Conservation (phyloP, 2,329 filamentous ascomycete species). For the Atkinsonella hypoxylon region DNA sequence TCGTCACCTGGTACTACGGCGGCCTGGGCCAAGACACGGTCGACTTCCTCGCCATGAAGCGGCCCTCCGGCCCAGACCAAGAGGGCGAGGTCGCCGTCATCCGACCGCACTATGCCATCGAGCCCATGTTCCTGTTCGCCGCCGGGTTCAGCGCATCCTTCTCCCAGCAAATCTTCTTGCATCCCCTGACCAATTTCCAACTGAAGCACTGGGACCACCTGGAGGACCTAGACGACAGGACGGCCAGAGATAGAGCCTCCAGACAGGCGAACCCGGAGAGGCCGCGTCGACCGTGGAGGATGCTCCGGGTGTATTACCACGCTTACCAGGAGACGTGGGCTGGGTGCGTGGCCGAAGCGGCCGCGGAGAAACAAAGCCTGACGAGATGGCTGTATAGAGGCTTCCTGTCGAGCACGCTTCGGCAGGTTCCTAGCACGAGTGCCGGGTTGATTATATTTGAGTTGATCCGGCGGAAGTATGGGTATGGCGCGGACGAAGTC, state of each 20-base stretch:
- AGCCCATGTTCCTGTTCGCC: conserved; percentile 58
- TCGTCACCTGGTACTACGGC: conserved; percentile 60
- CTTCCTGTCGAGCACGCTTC: conserved; percentile 60
- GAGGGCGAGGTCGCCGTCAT: conserved; percentile 36
- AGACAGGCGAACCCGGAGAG: conserved; percentile 19
- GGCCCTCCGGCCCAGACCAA: conserved; percentile 19
- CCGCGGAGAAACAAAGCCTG: conserved; percentile 41
- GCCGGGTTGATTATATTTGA: conserved; percentile 72
- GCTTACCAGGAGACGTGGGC: conserved; percentile 58
- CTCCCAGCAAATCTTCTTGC: conserved; percentile 55
- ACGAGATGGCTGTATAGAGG: conserved; percentile 55
- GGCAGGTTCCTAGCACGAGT: conserved; percentile 65
- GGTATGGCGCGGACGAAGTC: conserved; percentile 47
- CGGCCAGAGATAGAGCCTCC: conserved; percentile 30
- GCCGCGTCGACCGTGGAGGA: conserved; percentile 31
- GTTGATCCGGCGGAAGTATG: conserved; percentile 61
- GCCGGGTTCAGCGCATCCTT: conserved; percentile 60
- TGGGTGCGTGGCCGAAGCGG: conserved; percentile 47
- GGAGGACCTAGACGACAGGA: conserved; percentile 56
- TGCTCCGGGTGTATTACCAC: conserved; percentile 54
- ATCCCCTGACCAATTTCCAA: conserved; percentile 60
- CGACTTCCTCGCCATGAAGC: conserved; percentile 34
- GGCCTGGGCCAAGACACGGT: conserved; percentile 40
- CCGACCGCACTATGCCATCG: conserved; percentile 61
- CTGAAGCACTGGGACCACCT: conserved; percentile 61